Base-by-base conservation (phyloP, 192 early-diverging fungal genomes). In the Coemansia sp. region DNA sequence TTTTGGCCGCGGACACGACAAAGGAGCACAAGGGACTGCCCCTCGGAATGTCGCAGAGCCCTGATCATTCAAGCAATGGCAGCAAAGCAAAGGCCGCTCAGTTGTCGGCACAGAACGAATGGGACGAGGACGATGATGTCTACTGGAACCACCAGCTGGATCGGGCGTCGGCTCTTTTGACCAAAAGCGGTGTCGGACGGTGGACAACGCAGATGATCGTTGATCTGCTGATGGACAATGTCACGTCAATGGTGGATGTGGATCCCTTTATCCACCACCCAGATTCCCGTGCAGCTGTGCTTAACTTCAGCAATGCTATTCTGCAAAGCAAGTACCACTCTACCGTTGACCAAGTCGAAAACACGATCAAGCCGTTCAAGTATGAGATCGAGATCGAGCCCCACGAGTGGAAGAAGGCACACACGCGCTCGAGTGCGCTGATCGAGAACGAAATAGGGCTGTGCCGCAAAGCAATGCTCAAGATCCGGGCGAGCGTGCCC, bases 361-460 rank as follows among this genome's bases (percentile, higher is more conserved):
- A 98, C 84, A 97, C 95, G 2, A 95, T 99, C 79, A 99, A 99
- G 78, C 97, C 96, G 16, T 96, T 93, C 86, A 99, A 99, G 84
- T 96, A 94, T 67, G 97, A 99, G 81, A 92, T 98, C 12, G 97
- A 99, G 71, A 88, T 91, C 39, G 89, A 91, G 21, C 92, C 94
- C 26, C 84, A 88, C 59, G 97, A 99, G 76, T 99, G 97, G 97
- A 76, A 81, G 20, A 94, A 97, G 63, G 97, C 93, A 14, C 88
- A 90, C 62, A 92, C 91, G 69, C 88, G 94, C 33, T 85, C 96
- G 4, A 84, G 90, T 15, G 69, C 71, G 0, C 71, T 95, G 61
- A 63, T 99, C 4, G 92, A 96, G 64, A 89, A 85, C 45, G 92
- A 95, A 69, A 77, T 99, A n/a, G 81, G 86, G 23, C 87, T 88